Evolutionary conservation across 352 stramenopile genomes (phyloP), one percentile per base, ranked within the genome.

Genomic region (Globisporangium megalacanthum): DNA sequence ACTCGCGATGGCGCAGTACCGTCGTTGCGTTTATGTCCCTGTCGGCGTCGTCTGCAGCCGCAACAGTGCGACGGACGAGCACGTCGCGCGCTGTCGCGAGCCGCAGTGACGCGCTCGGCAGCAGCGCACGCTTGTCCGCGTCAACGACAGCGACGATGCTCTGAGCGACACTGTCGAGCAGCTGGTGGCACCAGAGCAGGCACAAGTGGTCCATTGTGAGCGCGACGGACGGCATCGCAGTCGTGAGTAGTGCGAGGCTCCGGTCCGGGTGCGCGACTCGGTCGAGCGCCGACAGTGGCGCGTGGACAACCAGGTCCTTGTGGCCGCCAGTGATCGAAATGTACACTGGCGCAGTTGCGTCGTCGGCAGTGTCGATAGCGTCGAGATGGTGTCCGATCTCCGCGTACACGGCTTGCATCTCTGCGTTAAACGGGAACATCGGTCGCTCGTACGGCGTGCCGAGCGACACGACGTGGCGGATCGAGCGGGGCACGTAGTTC

Each of bases 101-200:
- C 29, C 85, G 76, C 20, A 61, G 55, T 10, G 52, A 63, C 4
- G 75, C 65, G 56, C 68, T 66, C 46, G 64, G 73, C 48, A 88
- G 53, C 1, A 92, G 51, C 7, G 74, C 65, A 3, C 66, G 69
- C 2, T 65, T 80, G 2, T 78, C 58, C 0, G 65, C 51, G 56
- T 95, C 75, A 8, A 93, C 69, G 0, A 79, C 62, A n/a, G 71
- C 75, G 42, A 84, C 65, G 54, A 94, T 64, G 51, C 81, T 90
- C 35, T 72, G 54, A 0, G 82, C 79, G 4, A 96, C 69, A 35
- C 62, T 62, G 25, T 85, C 70, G 13, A 96, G 65, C 33, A 96
- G 65, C 33, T 94, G 77, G 63, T 92, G 78, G 57, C 86, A 96
- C 86, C 86, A 96, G 20, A 93, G 60, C 56, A 96, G 60, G 54